A percentile compares a stretch with the other conserved stretches of the same genome.
Evolutionary conservation across 2,329 filamentous ascomycete species (phyloP).

Genomic region (Amauroascus niger): DNA sequence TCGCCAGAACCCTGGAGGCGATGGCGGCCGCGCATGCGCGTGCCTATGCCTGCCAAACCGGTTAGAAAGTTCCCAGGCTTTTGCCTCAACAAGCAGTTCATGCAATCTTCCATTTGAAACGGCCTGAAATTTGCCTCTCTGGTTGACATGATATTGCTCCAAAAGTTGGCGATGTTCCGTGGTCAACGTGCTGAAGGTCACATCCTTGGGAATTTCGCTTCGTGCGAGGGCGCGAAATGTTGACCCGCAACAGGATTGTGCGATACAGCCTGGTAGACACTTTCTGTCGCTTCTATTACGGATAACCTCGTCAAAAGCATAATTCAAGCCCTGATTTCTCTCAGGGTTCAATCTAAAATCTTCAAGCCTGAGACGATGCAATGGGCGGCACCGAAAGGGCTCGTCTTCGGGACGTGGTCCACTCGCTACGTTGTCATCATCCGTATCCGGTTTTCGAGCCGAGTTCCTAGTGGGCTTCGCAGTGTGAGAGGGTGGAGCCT

Average conservation of each 20-base stretch:
- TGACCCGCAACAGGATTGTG: conserved; percentile 65
- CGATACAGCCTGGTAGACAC: conserved; percentile 63
- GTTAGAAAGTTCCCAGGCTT: conserved; percentile 62
- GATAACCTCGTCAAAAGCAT: conserved; percentile 65
- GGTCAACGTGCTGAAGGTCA: conserved; percentile 25
- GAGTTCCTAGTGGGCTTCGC: background rate
- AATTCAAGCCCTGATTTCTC: conserved; percentile 59
- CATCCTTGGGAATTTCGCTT: conserved; percentile 31
- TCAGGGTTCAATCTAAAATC: conserved; percentile 77
- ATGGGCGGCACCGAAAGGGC: conserved; percentile 49
- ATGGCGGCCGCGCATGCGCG: conserved; percentile 57
- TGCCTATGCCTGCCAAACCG: conserved; percentile 68
- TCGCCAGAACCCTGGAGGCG: conserved; percentile 84
- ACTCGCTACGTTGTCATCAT: background rate
- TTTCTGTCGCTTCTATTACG: conserved; percentile 60
- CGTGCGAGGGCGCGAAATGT: conserved; percentile 58
- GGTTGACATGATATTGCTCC: conserved; percentile 48
- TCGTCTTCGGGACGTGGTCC: conserved; percentile 20
- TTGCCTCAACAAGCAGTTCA: conserved; percentile 64
- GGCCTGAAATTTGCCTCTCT: conserved; percentile 26
- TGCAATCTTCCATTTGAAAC: conserved; percentile 55
- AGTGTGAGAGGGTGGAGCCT: background rate
- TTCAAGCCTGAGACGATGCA: conserved; percentile 50
- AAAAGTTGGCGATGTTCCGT: conserved; percentile 26
- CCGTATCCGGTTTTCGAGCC: too few relatives aligned